Base-by-base conservation (phyloP, 768 basidiomycete genomes). In the Lentinula edodes region DNA sequence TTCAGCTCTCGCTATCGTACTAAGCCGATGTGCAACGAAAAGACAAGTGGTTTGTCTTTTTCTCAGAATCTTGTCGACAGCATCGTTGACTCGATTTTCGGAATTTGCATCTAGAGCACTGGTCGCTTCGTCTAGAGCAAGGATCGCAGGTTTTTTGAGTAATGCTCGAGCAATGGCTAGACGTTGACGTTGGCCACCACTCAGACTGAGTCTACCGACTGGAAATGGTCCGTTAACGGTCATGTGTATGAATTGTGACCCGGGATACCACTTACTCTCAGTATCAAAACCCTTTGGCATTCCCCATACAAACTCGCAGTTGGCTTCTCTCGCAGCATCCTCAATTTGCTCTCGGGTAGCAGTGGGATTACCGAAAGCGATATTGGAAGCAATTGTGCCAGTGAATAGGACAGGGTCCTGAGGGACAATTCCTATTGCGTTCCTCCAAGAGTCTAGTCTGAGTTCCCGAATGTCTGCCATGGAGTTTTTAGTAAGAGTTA, bases 271-370 rank as follows among this genome's bases (percentile, higher is more conserved):
- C 91, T 66, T 64, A 95, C 94, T 95, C 66, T 87, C 81, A 0
- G 96, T 98, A 66, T 97, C 95, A 67, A 96, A 96, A 0, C 95
- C 94, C 61, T 93, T 80, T 9, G 95, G 95, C 80, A 98, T 86
- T 15, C 90, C 88, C 90, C 93, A 93, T 6, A 98, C 87, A 69
- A 96, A 98, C 68, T 96, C 94, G 73, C 95, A 98, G 66, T 98
- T 97, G 2, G 96, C 96, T 62, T 92, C 84, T 18, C 90, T 80
- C 0, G 95, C 95, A 0, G 93, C 95, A 34, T 86, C 76, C 71
- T 97, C 93, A 20, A 98, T 91, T 62, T 96, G 85, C 65, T 87
- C 86, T 20, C 90, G 81, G 0, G 92, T 91, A 0, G 86, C 91
- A 18, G 81, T 75, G 8, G 83, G 80, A 53, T 88, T 83, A 2